A percentile compares a stretch with the other conserved stretches of the same genome.
Evolutionary conservation across 495 filamentous ascomycete species (phyloP).

Genomic region (Penicillium crystallinum): DNA sequence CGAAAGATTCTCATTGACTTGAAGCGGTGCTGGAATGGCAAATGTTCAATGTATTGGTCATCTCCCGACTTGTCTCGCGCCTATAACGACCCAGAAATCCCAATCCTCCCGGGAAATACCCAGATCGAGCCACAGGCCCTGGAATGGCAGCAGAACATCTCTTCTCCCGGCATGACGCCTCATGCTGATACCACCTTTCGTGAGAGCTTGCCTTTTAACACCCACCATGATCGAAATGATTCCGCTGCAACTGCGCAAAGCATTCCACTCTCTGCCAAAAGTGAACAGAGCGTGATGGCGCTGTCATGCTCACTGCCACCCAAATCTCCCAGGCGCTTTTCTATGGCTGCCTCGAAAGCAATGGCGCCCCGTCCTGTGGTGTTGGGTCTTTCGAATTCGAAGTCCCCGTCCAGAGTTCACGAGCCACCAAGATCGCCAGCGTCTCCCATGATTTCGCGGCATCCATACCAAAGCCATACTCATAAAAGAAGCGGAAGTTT

Average conservation of each 20-base stretch:
- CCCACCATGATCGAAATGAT: constrained; percentile 39
- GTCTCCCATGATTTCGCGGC: constrained; percentile 27
- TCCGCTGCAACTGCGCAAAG: constrained; percentile 43
- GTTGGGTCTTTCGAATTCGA: constrained; percentile 21
- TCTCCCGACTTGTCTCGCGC: constrained; percentile 52
- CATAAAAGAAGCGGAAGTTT: constrained; percentile 75
- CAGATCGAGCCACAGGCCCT: constrained; percentile 17
- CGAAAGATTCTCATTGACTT: constrained; percentile 88
- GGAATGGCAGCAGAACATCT: constrained; percentile 9
- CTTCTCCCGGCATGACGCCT: background rate
- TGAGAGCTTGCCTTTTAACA: constrained; percentile 18
- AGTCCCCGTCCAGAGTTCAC: constrained; percentile 12
- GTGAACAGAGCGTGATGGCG: constrained; percentile 59
- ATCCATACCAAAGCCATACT: constrained; percentile 42
- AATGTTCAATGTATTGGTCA: constrained; percentile 87
- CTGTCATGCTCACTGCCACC: constrained; percentile 81
- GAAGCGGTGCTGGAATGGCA: constrained; percentile 95
- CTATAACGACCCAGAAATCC: constrained; percentile 54
- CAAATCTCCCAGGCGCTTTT: constrained; percentile 48
- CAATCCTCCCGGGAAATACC: constrained; percentile 71
- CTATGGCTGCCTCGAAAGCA: constrained; percentile 32
- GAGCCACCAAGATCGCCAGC: constrained; percentile 20
- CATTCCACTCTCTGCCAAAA: constrained; percentile 41
- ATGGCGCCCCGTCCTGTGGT: constrained; percentile 63
- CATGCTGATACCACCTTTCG: constrained; percentile 26